phyloP scores from a whole-genome alignment of 108 stramenopile genomes.

The Fragilaria crotonensis region DNA sequence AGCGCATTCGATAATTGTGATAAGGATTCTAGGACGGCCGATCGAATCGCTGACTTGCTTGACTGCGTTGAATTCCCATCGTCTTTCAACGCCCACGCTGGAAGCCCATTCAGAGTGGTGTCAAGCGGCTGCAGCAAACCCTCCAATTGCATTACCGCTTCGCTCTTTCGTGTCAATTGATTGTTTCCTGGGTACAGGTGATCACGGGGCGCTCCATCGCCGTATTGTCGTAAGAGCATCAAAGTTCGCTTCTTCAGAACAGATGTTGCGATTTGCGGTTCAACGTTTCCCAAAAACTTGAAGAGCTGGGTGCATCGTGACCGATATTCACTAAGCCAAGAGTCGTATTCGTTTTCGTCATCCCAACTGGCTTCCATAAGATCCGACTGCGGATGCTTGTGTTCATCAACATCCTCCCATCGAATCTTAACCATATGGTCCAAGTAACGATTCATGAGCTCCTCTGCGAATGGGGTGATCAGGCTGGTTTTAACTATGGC shows the following conservation, averaged over 20 bases:
- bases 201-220: slow-evolving; percentile 64
- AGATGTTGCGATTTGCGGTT: slow-evolving; percentile 53
- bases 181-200: slow-evolving; percentile 51
- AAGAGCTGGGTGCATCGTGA: slow-evolving; percentile 69
- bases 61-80: no score
- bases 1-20: slow-evolving; percentile 53
- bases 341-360: slow-evolving; percentile 72
- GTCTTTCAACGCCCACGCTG: slow-evolving; percentile 51
- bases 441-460: slow-evolving; percentile 51
- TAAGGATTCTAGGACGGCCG: slow-evolving; percentile 39
- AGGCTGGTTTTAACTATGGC: slow-evolving; percentile 48
- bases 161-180: slow-evolving; percentile 59
- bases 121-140: slow-evolving; percentile 67
- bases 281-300: slow-evolving; percentile 48
- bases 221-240: slow-evolving; percentile 39
- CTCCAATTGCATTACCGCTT: slow-evolving; percentile 68
- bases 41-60: slow-evolving; percentile 42
- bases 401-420: slow-evolving; percentile 81
- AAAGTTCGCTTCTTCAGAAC: slow-evolving; percentile 37
- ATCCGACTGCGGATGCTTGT: slow-evolving; percentile 45
- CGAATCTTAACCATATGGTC: slow-evolving; percentile 58
- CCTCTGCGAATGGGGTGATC: slow-evolving; percentile 47
- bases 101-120: slow-evolving; percentile 67
- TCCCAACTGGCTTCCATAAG: slow-evolving; percentile 76
- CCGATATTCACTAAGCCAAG: slow-evolving; percentile 65